Base-by-base conservation (phyloP, 768 basidiomycete genomes). In the Porphyrellus cyaneotinctus region DNA sequence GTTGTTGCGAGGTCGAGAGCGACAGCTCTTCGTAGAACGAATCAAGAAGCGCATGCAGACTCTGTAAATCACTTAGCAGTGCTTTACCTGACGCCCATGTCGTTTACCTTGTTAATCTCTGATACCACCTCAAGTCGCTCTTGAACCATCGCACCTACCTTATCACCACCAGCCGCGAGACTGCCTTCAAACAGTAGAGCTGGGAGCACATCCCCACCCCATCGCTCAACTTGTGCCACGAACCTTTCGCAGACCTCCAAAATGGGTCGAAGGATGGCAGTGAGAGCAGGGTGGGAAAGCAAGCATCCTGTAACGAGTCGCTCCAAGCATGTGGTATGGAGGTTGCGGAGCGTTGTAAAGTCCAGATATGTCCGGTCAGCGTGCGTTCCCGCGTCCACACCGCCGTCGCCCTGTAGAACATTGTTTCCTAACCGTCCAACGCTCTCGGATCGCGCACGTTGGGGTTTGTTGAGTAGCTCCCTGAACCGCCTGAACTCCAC, bases 151-250 rank as follows among this genome's bases (percentile, higher is more conserved):
- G 74, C 74, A 14, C 91, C 91, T 7, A 90, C 82, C 58, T 77
- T 75, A 20, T 75, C 75, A 6, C 73, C 79, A 7, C 80, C 77
- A 0, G 61, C 64, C 26, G 75, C 75, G 45, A 91, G 62, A 63
- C 87, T 90, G 14, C 89, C 90, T 64, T 93, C 92, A 56, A 84
- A 85, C 36, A 95, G 68, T 42, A 95, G 74, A 0, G 86, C 89
- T 13, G 93, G 93, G 3, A 95, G 72, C 10, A 95, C 82, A 64
- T 95, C 91, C 0, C 92, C 92, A 13, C 91, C 91, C 93, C 93
- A 97, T 47, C 92, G 74, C 68, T 95, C 93, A 0, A 95, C 81
- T 57, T 91, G 84, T 8, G 83, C 91, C n/a, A 86, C 87, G 64
- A 95, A 91, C 10, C 84, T 78, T 64, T 91, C 91, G 65, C 91